These are phyloP conservation scores for Isatis tinctoria DNA, from an alignment of 345 rosid species.

Conservation along the genomic window DNA sequence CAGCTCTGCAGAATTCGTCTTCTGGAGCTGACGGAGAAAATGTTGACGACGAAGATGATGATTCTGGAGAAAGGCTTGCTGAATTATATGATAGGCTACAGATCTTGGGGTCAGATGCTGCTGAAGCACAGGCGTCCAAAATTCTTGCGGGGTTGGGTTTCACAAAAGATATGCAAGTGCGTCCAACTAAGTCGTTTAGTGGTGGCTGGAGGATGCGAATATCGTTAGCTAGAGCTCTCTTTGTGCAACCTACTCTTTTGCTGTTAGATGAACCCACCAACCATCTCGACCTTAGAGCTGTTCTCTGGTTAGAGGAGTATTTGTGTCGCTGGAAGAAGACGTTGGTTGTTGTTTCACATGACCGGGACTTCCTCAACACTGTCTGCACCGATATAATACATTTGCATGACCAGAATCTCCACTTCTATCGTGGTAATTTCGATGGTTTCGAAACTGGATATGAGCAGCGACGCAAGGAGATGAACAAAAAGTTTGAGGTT, in stretches of 20 bases:
- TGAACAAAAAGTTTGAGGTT: slow-evolving; percentile 74
- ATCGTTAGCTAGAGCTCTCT: slow-evolving; percentile 91
- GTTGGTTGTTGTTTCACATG: slow-evolving; percentile 90
- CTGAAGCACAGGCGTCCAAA: slow-evolving; percentile 92
- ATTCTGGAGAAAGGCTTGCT: slow-evolving; percentile 77
- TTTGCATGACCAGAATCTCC: slow-evolving; percentile 82
- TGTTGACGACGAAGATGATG: slow-evolving; percentile 37
- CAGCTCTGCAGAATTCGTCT: slow-evolving; percentile 46
- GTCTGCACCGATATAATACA: slow-evolving; percentile 91
- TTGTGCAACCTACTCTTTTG: slow-evolving; percentile 88
- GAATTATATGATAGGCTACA: slow-evolving; percentile 83
- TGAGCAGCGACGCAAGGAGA: slow-evolving; percentile 87
- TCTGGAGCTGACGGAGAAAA: slow-evolving; percentile 33
- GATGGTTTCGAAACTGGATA: slow-evolving; percentile 82
- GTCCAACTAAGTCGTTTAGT: slow-evolving; percentile 78
- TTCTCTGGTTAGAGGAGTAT: slow-evolving; percentile 93
- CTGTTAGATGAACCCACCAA: slow-evolving; percentile 94
- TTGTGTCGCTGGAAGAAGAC: slow-evolving; percentile 92
- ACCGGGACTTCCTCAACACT: slow-evolving; percentile 88
- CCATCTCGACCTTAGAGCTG: slow-evolving; percentile 95
- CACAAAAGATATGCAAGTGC: slow-evolving; percentile 83
- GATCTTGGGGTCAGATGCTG: slow-evolving; percentile 88
- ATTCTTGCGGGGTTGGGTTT: slow-evolving; percentile 97
- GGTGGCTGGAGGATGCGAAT: slow-evolving; percentile 99
- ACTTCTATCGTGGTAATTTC: slow-evolving; percentile 81